Base-by-base conservation (phyloP, 164 flowering plant genomes). In the Taxillus chinensis region DNA sequence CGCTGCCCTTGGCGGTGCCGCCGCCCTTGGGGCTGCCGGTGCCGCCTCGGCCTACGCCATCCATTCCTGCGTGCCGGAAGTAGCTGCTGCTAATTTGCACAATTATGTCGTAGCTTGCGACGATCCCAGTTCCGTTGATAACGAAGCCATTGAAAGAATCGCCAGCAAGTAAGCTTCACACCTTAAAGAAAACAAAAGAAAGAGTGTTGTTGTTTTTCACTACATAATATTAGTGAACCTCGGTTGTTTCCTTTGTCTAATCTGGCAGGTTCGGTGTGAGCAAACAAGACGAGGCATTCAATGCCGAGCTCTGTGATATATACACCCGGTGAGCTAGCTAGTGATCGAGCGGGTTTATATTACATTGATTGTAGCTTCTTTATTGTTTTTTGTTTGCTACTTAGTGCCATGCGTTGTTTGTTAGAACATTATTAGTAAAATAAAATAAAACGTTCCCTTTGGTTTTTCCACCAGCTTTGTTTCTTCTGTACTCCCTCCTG, bases 251-350 rank as follows among this genome's bases (percentile, higher is more conserved):
- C 17, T 39, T 65, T 50, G 17, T 66, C 62, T 55, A 42, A 41
- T 67, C 52, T 62, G 67, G 57, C 71, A 93, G 99, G 67, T 89
- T 81, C 70, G 99, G 97, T 63, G 92, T 95, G 55, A 91, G 90
- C 85, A 90, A 87, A 65, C 90, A 87, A 70, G 81, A 95, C 54
- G 93, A 78, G 66, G 83, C 87, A 46, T 91, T 95, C 71, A 86
- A 75, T 69, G 86, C 87, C 17, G 99, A 95, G 82, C 87, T 95
- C 59, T 80, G 85, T 74, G 93, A 89, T 62, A 70, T 95, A 61
- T 95, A 95, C 71, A 75, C 82, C 75, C 67, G 85, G 97, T 92
- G 68, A 78, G 71, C 64, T 38, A 43, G 9, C 42, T 61, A 9
- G 4, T 39, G 37, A 8, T 14, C 41, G 14, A 16, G 42, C 14